Evolutionary conservation across 1,284 basidiomycete species (phyloP), one percentile per base, ranked within the genome.

Genomic region (Serendipita sp.): DNA sequence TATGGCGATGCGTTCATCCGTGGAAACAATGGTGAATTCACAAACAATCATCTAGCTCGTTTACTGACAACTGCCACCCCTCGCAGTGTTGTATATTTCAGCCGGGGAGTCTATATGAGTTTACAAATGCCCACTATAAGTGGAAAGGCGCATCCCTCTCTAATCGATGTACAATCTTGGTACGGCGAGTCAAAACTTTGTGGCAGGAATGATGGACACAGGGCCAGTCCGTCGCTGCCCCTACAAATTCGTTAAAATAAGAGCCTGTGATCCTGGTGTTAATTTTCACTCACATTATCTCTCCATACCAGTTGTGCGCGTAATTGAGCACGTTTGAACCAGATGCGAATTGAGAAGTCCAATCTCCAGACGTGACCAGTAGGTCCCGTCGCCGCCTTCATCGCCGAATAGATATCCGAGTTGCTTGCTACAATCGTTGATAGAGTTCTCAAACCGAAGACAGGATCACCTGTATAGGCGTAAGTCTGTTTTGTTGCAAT

Each of bases 1-100:
- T 97, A 94, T 69, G 93, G 94, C 1, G 93, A 97, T 74, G 88
- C 93, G 34, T 97, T 97, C 74, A 90, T 97, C 67, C 79, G 95
- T 63, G 95, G 95, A 38, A 98, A 98, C 75, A 98, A 98, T 74
- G 95, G 95, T 95, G 67, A 65, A 85, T 77, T 6, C 10, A 17
- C n/a, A 26, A 17, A 22, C 6, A 50, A 32, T 10, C 50, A 5
- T 35, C 17, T 22, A 3, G 3, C 29, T 22, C 13, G n/a, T 10
- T 32, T 22, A 15, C 17, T 10, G 30, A 10, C 29, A 38, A 47
- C 64, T 50, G 61, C 64, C 29, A 64, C 61, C 32, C 61, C 62
- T 49, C 29, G 49, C 10, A 45, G 75, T 78, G 1, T 70, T 78
- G 32, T 78, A 78, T 69, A 77, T 78, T 62, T 76, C 77, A 3